Percentiles rank a stretch among this genome's conserved stretches.
These are phyloP conservation scores for Sporisorium exsertum DNA, from an alignment of 1,284 basidiomycete genomes.

Conservation along the genomic window DNA sequence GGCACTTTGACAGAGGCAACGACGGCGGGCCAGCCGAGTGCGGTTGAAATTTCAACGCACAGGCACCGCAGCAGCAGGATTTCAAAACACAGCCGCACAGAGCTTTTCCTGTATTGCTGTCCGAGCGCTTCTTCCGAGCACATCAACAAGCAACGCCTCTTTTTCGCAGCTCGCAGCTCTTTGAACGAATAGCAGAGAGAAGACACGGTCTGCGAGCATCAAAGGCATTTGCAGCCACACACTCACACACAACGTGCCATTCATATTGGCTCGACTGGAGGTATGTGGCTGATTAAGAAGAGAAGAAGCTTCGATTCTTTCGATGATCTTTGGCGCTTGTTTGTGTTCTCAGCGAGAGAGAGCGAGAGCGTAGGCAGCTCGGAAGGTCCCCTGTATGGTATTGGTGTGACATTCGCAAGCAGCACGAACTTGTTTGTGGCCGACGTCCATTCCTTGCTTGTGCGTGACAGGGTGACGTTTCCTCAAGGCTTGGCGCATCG, in stretches of 20 bases:
- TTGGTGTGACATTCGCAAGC: neutral
- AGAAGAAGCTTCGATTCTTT: too few relatives aligned
- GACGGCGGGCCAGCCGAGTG: neutral
- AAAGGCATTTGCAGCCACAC: too few relatives aligned
- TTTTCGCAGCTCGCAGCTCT: neutral
- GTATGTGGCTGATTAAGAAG: neutral
- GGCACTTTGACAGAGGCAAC: neutral
- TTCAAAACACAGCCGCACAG: constrained; percentile 1
- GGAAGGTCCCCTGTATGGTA: neutral
- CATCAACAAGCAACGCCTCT: neutral
- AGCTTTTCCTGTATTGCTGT: neutral
- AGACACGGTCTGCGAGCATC: neutral
- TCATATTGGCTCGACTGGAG: neutral
- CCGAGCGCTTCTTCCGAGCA: neutral
- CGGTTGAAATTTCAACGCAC: neutral
- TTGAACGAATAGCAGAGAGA: neutral
- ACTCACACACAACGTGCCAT: too few relatives aligned
- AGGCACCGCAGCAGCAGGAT: neutral
- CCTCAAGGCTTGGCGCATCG: constrained; percentile 1
- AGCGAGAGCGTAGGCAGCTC: neutral
- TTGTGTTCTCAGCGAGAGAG: neutral
- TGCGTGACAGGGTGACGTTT: constrained; percentile 1
- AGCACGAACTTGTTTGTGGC: neutral
- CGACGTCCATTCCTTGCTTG: neutral
- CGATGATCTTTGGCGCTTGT: neutral